These are phyloP conservation scores for Phoenix dactylifera DNA, from an alignment of 176 grass and related monocot species.

Conservation along the genomic window DNA sequence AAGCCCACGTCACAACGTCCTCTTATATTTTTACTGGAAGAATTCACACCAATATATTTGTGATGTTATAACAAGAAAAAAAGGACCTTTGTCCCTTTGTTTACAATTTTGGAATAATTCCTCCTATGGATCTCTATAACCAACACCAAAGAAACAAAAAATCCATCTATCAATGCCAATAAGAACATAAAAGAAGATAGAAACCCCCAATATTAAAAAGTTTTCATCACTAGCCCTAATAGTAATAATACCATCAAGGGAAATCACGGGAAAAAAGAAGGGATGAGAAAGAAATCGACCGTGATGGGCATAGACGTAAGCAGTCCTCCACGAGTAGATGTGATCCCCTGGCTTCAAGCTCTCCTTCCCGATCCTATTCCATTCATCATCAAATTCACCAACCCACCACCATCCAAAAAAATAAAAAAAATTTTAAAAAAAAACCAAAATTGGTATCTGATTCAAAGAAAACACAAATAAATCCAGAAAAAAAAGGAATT, in stretches of 20 bases:
- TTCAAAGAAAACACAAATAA: not conserved
- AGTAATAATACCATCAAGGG: not conserved
- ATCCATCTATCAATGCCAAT: too few relatives aligned
- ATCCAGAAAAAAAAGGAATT: not conserved
- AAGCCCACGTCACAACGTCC: too few relatives aligned
- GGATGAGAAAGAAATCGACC: constrained; percentile 10
- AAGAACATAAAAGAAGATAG: not conserved
- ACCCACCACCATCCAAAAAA: not conserved
- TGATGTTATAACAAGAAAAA: too few relatives aligned
- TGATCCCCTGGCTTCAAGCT: constrained; percentile 68
- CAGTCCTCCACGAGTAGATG: constrained; percentile 71
- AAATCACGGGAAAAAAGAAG: not conserved
- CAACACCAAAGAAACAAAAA: too few relatives aligned
- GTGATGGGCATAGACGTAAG: constrained; percentile 70
- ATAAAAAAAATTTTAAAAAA: too few relatives aligned
- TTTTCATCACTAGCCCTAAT: not conserved
- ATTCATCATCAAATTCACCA: not conserved
- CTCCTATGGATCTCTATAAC: too few relatives aligned
- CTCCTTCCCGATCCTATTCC: constrained; percentile 48
- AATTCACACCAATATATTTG: too few relatives aligned
- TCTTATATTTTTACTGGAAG: too few relatives aligned
- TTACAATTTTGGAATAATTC: too few relatives aligned
- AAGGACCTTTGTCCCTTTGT: too few relatives aligned
- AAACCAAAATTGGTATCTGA: not conserved
- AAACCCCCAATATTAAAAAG: not conserved